Evolutionary conservation across 495 filamentous ascomycete genomes (phyloP), one percentile per base, ranked within the genome.

Genomic region (Penicillium tannophilum): DNA sequence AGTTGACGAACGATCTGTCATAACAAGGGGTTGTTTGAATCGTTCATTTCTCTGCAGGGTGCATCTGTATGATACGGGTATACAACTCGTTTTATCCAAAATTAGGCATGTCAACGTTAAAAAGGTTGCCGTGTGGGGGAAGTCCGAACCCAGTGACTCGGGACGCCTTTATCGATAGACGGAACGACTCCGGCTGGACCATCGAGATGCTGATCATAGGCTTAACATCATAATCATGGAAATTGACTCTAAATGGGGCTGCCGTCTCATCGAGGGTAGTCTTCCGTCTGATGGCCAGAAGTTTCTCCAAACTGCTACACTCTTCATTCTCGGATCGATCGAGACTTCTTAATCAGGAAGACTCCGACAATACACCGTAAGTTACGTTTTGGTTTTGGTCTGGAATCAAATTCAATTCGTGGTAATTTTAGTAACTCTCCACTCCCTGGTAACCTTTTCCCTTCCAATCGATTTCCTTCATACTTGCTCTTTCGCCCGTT

Each of bases 131-230:
- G 35, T 58, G 45, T 47, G 39, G 63, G 56, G 59, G 56, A 44
- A 49, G 35, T 20, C n/a, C 31, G 59, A 61, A 53, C 55, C 59
- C 59, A 30, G 45, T 41, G 48, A 45, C n/a, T 20, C 49, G 55
- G 58, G 58, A 50, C 54, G 11, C 17, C 48, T 47, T 44, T 45
- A 43, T 39, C 54, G 55, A 63, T 62, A 59, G 46, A 47, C 49
- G 59, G 64, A 61, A 61, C 17, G 35, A 55, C 59, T 64, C 58
- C 64, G 58, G 61, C 61, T 63, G 58, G 64, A 52, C 35, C 33
- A 28, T 24, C 11, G 23, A 12, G 33, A n/a, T 41, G 39, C 39
- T 41, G 39, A 41, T 41, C 10, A 23, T 30, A 36, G 33, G 10
- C 2, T 12, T 4, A 36, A 14, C 33, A 36, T 36, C 33, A 12